phyloP scores from a whole-genome alignment of 1,139 yeast species.

The Candida tetrigidarum region DNA sequence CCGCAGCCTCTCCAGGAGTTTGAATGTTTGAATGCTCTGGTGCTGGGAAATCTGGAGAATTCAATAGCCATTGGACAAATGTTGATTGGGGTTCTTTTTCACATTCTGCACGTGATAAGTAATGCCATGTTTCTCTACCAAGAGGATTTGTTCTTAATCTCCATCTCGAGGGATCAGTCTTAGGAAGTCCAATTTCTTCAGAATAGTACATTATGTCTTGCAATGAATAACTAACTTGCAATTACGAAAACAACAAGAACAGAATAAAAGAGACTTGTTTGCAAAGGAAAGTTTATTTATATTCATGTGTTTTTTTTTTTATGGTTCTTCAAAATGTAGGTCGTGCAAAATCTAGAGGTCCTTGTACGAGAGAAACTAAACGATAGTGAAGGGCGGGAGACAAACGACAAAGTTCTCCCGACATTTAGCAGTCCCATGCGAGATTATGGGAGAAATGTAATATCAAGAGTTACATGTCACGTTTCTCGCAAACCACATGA shows the following conservation, averaged over 20 bases:
- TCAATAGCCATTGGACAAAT: slow-evolving; percentile 60
- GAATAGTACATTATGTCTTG: slow-evolving; percentile 49
- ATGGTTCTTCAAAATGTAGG: no score
- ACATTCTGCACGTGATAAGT: slow-evolving; percentile 36
- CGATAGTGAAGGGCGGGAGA: no score
- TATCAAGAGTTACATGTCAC: not conserved
- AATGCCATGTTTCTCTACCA: slow-evolving; percentile 88
- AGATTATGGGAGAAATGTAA: not conserved
- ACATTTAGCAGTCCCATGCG: not conserved
- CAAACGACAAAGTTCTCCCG: no score
- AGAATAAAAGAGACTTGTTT: no score
- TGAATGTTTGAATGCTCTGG: slow-evolving; percentile 35
- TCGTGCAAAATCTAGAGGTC: no score
- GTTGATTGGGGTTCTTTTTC: slow-evolving; percentile 58
- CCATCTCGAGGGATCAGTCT: slow-evolving; percentile 78
- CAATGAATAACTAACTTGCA: not conserved
- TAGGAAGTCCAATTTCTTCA: slow-evolving; percentile 62
- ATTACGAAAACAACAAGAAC: no score
- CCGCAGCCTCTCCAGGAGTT: slow-evolving; percentile 66
- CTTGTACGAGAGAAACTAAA: no score
- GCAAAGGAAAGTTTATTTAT: not conserved
- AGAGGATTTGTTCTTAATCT: slow-evolving; percentile 67
- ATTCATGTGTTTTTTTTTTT: no score
- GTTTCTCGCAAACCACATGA: not conserved
- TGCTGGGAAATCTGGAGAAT: slow-evolving; percentile 46